Evolutionary conservation across 768 basidiomycete genomes (phyloP).

Genomic region (Tylopilus vinaceipallidus): DNA sequence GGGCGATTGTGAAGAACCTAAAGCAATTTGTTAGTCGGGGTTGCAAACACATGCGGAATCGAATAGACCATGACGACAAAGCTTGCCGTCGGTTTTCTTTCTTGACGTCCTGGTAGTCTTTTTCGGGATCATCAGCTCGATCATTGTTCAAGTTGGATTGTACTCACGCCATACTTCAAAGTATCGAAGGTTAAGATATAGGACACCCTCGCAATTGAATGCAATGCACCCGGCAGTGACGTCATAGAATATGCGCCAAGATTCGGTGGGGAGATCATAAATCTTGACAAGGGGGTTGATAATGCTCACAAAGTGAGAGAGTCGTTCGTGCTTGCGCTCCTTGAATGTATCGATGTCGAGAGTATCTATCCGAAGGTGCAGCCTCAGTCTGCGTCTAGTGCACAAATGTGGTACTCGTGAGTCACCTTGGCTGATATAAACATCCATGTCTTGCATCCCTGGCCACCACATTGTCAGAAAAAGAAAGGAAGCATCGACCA

Average conservation of each 20-base stretch:
- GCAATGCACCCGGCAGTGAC: conserved; percentile 71
- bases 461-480: background rate
- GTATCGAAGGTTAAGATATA: conserved; percentile 85
- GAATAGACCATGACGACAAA: background rate
- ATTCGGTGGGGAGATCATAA: conserved; percentile 66
- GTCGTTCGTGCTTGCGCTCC: conserved; percentile 44
- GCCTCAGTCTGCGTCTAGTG: background rate
- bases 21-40: background rate
- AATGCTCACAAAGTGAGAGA: conserved; percentile 68
- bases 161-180: conserved; percentile 80
- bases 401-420: background rate
- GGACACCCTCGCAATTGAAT: conserved; percentile 81
- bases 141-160: background rate
- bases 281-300: conserved; percentile 61
- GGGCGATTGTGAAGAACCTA: background rate
- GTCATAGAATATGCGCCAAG: conserved; percentile 85
- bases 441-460: conserved; percentile 58
- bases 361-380: conserved; percentile 43
- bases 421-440: conserved; percentile 59
- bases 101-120: conserved; percentile 7
- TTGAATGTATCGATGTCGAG: conserved; percentile 47
- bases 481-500: background rate
- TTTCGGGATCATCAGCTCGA: background rate
- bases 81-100: background rate
- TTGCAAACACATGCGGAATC: background rate